Base-by-base conservation (phyloP, 371 early-diverging fungal species). In the Fennellomyces sp. region DNA sequence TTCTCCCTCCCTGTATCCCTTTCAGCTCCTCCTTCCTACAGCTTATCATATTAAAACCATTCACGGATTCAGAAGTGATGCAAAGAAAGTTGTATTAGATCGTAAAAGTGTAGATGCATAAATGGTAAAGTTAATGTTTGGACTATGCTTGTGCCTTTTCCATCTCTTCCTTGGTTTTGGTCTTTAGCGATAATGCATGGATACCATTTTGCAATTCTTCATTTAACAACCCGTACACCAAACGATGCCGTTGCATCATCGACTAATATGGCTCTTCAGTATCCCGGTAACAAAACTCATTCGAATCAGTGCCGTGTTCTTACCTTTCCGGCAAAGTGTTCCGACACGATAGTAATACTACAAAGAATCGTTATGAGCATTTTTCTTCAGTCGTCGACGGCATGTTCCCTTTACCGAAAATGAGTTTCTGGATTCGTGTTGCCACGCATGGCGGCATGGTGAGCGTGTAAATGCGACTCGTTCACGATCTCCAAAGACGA, bases 391-490 rank as follows among this genome's bases (percentile, higher is more conserved):
- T 41, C 17, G n/a, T 41, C 6, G 12, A 41, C 12, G 23, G 45
- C 8, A 13, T 12, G 17, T 19, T 17, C 39, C 8, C 58, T 27
- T 45, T 79, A 88, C 88, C 78, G 69, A 65, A 91, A 91, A 60
- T 91, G 92, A 6, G 91, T 91, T 62, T 90, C 92, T 23, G 77
- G 83, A 70, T 81, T 87, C 15, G 73, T 75, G 12, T 82, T 83
- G 4, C 88, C 89, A 49, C 82, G 75, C 92, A 91, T 91, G 10
- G 92, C 81, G 50, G 80, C 83, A 69, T 91, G 92, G 60, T 88
- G 87, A 10, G 87, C 76, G 66, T 91, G 92, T 55, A 84, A 70
- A 51, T 90, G 85, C 13, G 89, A 89, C 62, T 91, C 91, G 64
- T 91, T 91, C 11, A 81, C 70, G 47, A 88, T 80, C 48, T 86